Base-by-base conservation (phyloP, 441 rosid genomes). In the Raphanus hybrid region DNA sequence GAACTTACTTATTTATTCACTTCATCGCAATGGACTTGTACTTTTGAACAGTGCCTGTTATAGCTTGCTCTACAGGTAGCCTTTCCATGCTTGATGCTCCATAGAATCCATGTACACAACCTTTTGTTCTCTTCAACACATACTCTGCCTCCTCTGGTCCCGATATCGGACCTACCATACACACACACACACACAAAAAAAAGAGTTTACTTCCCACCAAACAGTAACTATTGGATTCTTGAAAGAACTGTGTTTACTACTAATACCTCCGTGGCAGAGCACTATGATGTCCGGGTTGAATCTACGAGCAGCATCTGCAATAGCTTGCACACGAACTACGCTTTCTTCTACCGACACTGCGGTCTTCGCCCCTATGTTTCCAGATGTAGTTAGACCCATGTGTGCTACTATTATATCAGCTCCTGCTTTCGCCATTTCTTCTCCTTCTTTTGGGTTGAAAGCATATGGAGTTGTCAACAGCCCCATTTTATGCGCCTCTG, bases 31-130 rank as follows among this genome's bases (percentile, higher is more conserved):
- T 89, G 64, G 86, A 87, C 83, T 95, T 95, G 84, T 92, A 95
- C 74, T 85, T 86, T 64, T 83, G 86, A 82, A 90, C 83, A 45
- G 94, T 91, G 86, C 81, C 87, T 65, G 84, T 88, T 78, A 92
- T 89, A 61, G 97, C 97, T 75, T 87, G 86, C 75, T 95, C 99
- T 71, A 92, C 96, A 0, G 96, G 96, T 41, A 95, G 87, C 81
- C 97, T 90, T 86, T 95, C 98, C 95, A 95, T 90, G 91, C 97
- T 93, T 69, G 98, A 95, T 68, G 99, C 99, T 32, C 99, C 97
- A 70, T 91, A 95, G 82, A 93, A 95, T 55, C 98, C 99, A 82
- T 93, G 95, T 20, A 95, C 96, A 59, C 75, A 16, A 70, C 93
- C 95, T 54, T 82, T 70, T 14, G 93, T 91, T 83, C 85, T 88